Percentiles rank a stretch among this genome's conserved stretches.
phyloP scores from a whole-genome alignment of 768 basidiomycete genomes.

The Thelephora aurantiotincta region DNA sequence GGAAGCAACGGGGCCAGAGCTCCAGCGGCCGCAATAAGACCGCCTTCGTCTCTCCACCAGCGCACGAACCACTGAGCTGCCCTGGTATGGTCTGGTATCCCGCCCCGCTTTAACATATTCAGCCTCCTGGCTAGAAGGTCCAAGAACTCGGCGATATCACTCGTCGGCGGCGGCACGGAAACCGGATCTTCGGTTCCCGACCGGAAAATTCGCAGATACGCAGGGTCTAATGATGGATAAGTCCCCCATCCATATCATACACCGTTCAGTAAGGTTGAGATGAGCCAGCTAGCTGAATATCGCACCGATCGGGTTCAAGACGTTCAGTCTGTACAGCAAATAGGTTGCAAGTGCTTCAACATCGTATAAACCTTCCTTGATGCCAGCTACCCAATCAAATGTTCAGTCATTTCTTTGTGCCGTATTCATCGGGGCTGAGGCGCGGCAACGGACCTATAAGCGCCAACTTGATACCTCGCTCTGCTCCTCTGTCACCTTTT shows the following conservation, averaged over 20 bases:
- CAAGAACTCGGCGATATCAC: slow-evolving; percentile 53
- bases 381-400: slow-evolving; percentile 47
- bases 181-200: slow-evolving; percentile 19
- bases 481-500: slow-evolving; percentile 69
- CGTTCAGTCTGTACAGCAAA: slow-evolving; percentile 72
- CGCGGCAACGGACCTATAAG: slow-evolving; percentile 68
- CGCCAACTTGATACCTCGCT: slow-evolving; percentile 86
- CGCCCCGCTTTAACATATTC: slow-evolving; percentile 74
- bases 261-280: background rate
- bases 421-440: background rate
- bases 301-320: slow-evolving; percentile 60
- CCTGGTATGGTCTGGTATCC: slow-evolving; percentile 49
- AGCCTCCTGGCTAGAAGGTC: slow-evolving; percentile 56
- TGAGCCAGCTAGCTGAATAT: slow-evolving; percentile 8
- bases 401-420: background rate
- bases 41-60: slow-evolving; percentile 78
- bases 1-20: slow-evolving; percentile 10
- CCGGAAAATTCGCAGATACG: slow-evolving; percentile 52
- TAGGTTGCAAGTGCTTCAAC: slow-evolving; percentile 76
- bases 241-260: background rate
- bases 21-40: slow-evolving; percentile 35
- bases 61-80: slow-evolving; percentile 73
- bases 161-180: slow-evolving; percentile 27
- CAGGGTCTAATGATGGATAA: slow-evolving; percentile 33
- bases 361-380: slow-evolving; percentile 88